These are phyloP conservation scores for Elaeagnus macrophylla DNA, from an alignment of 306 rosid genomes.

Conservation along the genomic window DNA sequence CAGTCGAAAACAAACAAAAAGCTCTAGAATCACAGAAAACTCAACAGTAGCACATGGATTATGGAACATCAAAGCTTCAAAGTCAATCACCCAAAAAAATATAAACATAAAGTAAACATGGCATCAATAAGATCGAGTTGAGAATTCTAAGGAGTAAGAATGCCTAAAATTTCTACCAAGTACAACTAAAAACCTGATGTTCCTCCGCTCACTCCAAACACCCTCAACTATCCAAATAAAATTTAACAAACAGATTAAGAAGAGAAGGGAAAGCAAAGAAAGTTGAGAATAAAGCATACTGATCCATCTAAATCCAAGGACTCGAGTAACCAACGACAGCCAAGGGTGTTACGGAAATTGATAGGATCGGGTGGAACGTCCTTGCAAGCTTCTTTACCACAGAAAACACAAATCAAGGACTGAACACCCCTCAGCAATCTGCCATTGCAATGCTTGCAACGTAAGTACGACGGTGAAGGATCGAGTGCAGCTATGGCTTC, in stretches of 20 bases:
- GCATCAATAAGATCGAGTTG: background rate
- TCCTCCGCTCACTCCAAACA: background rate
- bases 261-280: background rate
- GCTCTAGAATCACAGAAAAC: background rate
- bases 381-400: constrained; percentile 46
- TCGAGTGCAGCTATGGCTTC: constrained; percentile 58
- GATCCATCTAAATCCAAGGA: constrained; percentile 65
- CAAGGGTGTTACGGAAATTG: constrained; percentile 53
- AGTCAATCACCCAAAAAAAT: background rate
- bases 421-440: constrained; percentile 57
- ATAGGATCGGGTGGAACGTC: constrained; percentile 71
- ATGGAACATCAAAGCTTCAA: background rate
- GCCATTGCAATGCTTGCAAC: constrained; percentile 71
- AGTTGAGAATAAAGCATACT: constrained; percentile 34
- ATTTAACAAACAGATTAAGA: background rate
- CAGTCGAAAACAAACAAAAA: background rate
- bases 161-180: background rate
- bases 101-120: background rate
- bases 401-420: constrained; percentile 60
- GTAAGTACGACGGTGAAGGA: constrained; percentile 69
- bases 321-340: constrained; percentile 69
- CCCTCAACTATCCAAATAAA: constrained; percentile 7
- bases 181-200: background rate
- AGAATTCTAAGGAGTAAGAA: background rate
- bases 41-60: background rate